These are phyloP conservation scores for Citrullus colocynthis DNA, from an alignment of 306 rosid genomes.

Conservation along the genomic window DNA sequence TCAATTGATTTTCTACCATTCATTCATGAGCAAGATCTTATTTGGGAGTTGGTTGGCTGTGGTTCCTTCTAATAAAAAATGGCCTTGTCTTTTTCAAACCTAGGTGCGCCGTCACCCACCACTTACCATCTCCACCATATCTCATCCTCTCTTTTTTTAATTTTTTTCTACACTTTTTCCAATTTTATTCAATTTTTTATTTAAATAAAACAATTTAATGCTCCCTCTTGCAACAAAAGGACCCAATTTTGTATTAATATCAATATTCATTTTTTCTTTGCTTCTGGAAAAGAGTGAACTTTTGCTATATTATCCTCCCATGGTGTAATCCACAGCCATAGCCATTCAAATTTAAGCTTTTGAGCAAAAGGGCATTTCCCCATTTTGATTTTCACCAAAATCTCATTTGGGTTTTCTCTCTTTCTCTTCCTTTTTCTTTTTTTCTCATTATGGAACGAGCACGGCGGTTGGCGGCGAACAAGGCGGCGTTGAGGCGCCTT, in stretches of 20 bases:
- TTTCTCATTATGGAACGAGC: conserved; percentile 75
- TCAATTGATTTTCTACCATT: conserved; percentile 47
- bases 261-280: background rate
- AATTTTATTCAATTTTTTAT: no score
- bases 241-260: background rate
- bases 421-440: background rate
- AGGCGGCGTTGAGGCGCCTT: conserved; percentile 71
- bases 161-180: background rate
- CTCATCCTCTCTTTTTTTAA: background rate
- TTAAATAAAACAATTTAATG: no score
- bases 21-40: conserved; percentile 20
- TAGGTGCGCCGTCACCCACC: conserved; percentile 44
- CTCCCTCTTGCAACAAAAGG: background rate
- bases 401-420: conserved; percentile 1
- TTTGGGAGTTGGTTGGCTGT: background rate
- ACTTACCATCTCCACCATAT: conserved; percentile 36
- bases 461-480: conserved; percentile 78
- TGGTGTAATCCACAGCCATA: background rate
- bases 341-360: background rate
- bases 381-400: conserved; percentile 12
- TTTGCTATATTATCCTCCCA: background rate
- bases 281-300: background rate
- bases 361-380: background rate
- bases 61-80: background rate
- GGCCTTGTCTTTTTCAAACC: conserved; percentile 40